Evolutionary conservation across 2,329 filamentous ascomycete species (phyloP), one percentile per base, ranked within the genome.

Genomic region (Cryphonectria naterciae): DNA sequence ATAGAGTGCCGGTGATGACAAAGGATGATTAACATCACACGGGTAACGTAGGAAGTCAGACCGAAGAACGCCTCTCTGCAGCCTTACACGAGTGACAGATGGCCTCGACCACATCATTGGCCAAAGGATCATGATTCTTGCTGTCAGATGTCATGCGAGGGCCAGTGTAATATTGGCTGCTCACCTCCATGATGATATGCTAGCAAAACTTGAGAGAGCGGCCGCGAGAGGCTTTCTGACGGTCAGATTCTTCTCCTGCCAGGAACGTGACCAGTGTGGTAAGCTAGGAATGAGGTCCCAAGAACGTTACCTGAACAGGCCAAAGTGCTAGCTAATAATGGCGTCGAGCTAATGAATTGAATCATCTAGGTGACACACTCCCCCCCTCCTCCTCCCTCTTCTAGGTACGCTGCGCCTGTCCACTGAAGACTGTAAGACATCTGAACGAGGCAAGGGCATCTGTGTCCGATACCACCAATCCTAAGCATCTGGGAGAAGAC

Each of bases 371-470:
- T 65, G 63, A 15, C 43, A 32, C 63, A 56, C 32, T 32, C 32
- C 32, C 52, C 52, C 32, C 32, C 2, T 4, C 32, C 32, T 32
- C 32, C 32, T 8, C 13, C 28, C 19, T 7, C 22, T n/a, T 19
- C 28, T 32, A 19, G 32, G 54, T 32, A 4, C 17, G 25, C 5
- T 17, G 28, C 52, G 52, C 52, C 32, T 28, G 25, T 56, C 52
- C 17, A 10, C 17, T 19, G 22, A 58, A 32, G 25, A 28, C 54
- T 32, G 54, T 58, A 58, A 58, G 54, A 58, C 54, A 32, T 32
- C 17, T 6, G 54, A 58, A 58, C 54, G 54, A 58, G 54, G 54
- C 54, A 43, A 64, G 25, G 61, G 41, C 61, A 64, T n/a, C n/a
- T 35, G 62, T n/a, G n/a, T 28, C 25, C 54, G 28, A 8, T 7